phyloP scores from a whole-genome alignment of 306 rosid genomes.

The Medicago lupulina region DNA sequence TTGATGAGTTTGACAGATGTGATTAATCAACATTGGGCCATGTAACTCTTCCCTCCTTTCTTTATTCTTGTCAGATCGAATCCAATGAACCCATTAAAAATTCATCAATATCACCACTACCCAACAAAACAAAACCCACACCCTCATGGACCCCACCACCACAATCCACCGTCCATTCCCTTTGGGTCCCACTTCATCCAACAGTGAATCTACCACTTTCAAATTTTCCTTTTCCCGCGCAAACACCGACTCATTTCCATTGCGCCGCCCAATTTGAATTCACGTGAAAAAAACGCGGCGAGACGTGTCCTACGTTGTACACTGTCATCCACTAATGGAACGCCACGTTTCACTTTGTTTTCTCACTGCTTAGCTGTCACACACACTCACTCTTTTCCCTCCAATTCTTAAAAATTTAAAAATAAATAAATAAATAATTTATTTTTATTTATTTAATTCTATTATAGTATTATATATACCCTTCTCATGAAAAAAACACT shows the following conservation, averaged over 20 bases:
- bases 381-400: conserved; percentile 25
- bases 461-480: conserved; percentile 7
- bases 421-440: not conserved
- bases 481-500: not conserved
- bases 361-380: conserved; percentile 42
- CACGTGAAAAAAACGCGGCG: conserved; percentile 40
- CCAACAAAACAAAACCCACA: conserved; percentile 44
- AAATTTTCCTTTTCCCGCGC: conserved; percentile 59
- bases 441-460: no score
- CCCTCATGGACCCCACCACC: not conserved
- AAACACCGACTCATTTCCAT: conserved; percentile 42
- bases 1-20: not conserved
- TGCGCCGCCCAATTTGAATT: conserved; percentile 56
- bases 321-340: not conserved
- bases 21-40: not conserved
- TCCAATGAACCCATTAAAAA: conserved; percentile 22
- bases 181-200: conserved; percentile 12
- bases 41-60: not conserved
- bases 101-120: conserved; percentile 32
- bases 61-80: not conserved
- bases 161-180: conserved; percentile 27
- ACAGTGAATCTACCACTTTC: conserved; percentile 35
- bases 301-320: conserved; percentile 22
- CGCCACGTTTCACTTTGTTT: conserved; percentile 19
- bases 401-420: conserved; percentile 46